These are phyloP conservation scores for Chenopodium album DNA, from an alignment of 148 eudicot genomes.

Conservation along the genomic window DNA sequence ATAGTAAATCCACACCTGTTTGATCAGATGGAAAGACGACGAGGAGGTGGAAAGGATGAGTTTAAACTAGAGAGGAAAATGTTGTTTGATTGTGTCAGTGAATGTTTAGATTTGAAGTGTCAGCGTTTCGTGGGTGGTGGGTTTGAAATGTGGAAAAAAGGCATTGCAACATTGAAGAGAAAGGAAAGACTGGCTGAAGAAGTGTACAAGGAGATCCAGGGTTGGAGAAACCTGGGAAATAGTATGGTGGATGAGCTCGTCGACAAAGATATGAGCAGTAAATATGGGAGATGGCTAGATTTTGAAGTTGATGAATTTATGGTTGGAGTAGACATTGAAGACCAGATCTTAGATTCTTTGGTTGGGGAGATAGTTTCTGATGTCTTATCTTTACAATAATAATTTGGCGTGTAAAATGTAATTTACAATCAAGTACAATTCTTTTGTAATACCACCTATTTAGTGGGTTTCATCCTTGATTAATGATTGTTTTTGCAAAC, in stretches of 20 bases:
- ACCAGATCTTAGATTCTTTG: conserved; percentile 56
- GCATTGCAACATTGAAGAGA: conserved; percentile 48
- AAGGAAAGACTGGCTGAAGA: conserved; percentile 64
- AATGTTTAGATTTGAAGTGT: conserved; percentile 67
- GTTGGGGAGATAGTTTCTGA: conserved; percentile 71
- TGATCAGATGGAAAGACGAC: conserved; percentile 59
- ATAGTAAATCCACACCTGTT: conserved; percentile 67
- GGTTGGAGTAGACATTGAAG: conserved; percentile 67
- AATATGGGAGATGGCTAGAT: conserved; percentile 76
- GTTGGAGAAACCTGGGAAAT: conserved; percentile 61
- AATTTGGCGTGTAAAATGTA: conserved; percentile 23
- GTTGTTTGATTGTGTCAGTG: conserved; percentile 72
- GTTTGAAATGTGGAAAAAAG: conserved; percentile 51
- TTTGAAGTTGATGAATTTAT: conserved; percentile 67
- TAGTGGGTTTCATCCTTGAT: not conserved
- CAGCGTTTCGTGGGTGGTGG: conserved; percentile 48
- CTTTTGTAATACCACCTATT: conserved; percentile 20
- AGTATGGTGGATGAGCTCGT: conserved; percentile 86
- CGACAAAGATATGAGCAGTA: conserved; percentile 89
- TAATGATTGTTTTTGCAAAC: not conserved
- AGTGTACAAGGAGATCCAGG: conserved; percentile 58
- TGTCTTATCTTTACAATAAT: conserved; percentile 28
- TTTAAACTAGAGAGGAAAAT: conserved; percentile 43
- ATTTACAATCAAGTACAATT: conserved; percentile 13
- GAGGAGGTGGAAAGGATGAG: conserved; percentile 21